These are phyloP conservation scores for Pochonia chlamydosporia DNA, from an alignment of 2,329 filamentous ascomycete species.

Conservation along the genomic window DNA sequence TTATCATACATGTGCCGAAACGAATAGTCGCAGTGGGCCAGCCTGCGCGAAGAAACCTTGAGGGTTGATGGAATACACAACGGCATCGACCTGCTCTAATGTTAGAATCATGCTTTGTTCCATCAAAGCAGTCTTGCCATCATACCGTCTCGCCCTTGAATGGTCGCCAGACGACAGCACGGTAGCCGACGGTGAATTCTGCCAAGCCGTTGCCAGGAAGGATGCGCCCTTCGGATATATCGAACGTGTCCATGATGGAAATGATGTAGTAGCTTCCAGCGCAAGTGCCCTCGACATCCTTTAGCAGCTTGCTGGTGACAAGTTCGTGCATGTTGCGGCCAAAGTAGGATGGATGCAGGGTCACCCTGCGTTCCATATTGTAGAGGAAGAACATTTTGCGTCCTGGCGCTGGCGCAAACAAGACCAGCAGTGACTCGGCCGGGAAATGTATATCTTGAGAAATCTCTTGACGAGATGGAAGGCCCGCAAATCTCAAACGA, in stretches of 20 bases:
- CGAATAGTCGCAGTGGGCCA: conserved; percentile 72
- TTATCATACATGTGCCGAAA: conserved; percentile 69
- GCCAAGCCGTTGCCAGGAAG: conserved; percentile 86
- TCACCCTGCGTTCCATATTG: conserved; percentile 90
- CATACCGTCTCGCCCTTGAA: conserved; percentile 97
- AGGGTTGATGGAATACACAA: conserved; percentile 85
- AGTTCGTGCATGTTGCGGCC: conserved; percentile 89
- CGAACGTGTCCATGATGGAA: conserved; percentile 93
- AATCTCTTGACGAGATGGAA: neutral
- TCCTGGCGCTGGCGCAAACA: neutral
- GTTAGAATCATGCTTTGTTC: conserved; percentile 21
- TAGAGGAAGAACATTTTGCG: conserved; percentile 92
- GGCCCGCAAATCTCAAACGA: neutral
- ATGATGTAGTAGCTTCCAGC: conserved; percentile 97
- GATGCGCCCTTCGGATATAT: conserved; percentile 89
- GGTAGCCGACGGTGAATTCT: conserved; percentile 91
- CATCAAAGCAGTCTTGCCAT: conserved; percentile 11
- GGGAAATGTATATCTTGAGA: neutral
- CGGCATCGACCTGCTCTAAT: conserved; percentile 72
- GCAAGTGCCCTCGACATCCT: conserved; percentile 92
- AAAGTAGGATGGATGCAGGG: conserved; percentile 95
- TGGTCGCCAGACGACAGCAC: conserved; percentile 93
- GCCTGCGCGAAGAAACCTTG: conserved; percentile 88
- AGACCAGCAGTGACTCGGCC: neutral
- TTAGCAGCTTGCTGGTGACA: conserved; percentile 81